Base-by-base conservation (phyloP, 2,329 filamentous ascomycete genomes). In the Byssoonygena ceratinophila region DNA sequence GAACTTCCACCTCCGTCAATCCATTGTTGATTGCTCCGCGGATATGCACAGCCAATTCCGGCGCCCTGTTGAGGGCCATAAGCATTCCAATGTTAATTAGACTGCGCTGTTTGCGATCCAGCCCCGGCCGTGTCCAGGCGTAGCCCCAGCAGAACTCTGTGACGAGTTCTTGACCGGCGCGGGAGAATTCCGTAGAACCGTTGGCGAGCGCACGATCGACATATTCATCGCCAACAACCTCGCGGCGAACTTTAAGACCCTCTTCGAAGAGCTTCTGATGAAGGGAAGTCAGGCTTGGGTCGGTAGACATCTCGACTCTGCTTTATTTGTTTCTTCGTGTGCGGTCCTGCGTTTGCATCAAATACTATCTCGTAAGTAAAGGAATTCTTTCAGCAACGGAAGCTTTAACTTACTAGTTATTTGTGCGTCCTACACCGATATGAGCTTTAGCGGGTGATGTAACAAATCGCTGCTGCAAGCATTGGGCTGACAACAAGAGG, bases 11-110 rank as follows among this genome's bases (percentile, higher is more conserved):
- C 60, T 82, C 80, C 0, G 71, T 76, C 9, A 80, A 67, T 0
- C 81, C 81, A 58, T 84, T 84, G 58, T 78, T 81, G 57, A 80
- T 66, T 1, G 81, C 81, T 0, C 81, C 81, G 20, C 79, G 71
- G n/a, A 81, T 71, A 62, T 84, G 81, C 6, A 80, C 74, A 0
- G 71, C 80, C 53, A 84, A 68, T 61, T 84, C 81, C 0, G 76
- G 74, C 4, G 69, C 71, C 4, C 78, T 71, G 59, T 83, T 83
- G 56, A 82, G 70, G 2, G 79, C 79, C 63, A 77, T 78, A 43
- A 84, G 69, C 76, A 84, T 83, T 45, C 76, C 80, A 45, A 84
- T 78, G 63, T 83, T 83, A 50, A 84, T 67, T 51, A 84, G 70
- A 50, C 74, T 78, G 44, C 81, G 74, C 58, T 80, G 76, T 63